phyloP scores from a whole-genome alignment of 2,329 filamentous ascomycete genomes.

The Bipolaris gigantea region DNA sequence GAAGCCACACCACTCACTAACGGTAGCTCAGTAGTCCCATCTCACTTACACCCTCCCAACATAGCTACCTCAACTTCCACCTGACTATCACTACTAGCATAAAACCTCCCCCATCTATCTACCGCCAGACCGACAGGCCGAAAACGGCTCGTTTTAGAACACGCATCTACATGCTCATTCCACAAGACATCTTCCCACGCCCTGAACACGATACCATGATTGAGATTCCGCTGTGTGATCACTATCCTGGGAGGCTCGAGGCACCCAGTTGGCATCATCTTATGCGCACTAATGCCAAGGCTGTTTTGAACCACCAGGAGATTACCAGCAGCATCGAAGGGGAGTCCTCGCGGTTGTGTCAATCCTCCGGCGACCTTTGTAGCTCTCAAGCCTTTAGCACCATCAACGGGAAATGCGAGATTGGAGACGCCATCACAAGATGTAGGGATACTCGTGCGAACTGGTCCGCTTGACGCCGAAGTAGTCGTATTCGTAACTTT shows the following conservation, averaged over 20 bases:
- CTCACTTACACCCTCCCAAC: slow-evolving; percentile 21
- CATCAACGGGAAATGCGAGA: too few species aligned
- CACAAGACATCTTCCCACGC: slow-evolving; percentile 32
- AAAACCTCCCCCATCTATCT: slow-evolving; percentile 31
- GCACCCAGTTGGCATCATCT: slow-evolving; percentile 42
- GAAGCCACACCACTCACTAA: too few species aligned
- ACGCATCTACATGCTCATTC: slow-evolving; percentile 26
- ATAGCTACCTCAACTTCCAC: slow-evolving; percentile 33
- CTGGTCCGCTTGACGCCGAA: too few species aligned
- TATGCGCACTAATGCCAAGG: slow-evolving; percentile 45
- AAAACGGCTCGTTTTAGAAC: slow-evolving; percentile 36
- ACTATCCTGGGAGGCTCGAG: slow-evolving; percentile 24
- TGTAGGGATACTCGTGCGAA: too few species aligned
- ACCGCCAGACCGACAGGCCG: slow-evolving; percentile 32
- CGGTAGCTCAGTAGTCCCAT: too few species aligned
- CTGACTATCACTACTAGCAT: slow-evolving; percentile 35
- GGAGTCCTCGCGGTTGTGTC: slow-evolving; percentile 43
- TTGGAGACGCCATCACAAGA: too few species aligned
- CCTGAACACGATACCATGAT: slow-evolving; percentile 35
- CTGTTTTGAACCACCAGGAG: slow-evolving; percentile 47
- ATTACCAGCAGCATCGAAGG: slow-evolving; percentile 46
- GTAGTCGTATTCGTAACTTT: too few species aligned
- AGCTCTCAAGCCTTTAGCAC: too few species aligned
- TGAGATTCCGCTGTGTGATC: slow-evolving; percentile 30
- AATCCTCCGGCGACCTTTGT: too few species aligned